phyloP scores from a whole-genome alignment of 2,329 filamentous ascomycete species.

The Cephalotrichum gorgonifer region DNA sequence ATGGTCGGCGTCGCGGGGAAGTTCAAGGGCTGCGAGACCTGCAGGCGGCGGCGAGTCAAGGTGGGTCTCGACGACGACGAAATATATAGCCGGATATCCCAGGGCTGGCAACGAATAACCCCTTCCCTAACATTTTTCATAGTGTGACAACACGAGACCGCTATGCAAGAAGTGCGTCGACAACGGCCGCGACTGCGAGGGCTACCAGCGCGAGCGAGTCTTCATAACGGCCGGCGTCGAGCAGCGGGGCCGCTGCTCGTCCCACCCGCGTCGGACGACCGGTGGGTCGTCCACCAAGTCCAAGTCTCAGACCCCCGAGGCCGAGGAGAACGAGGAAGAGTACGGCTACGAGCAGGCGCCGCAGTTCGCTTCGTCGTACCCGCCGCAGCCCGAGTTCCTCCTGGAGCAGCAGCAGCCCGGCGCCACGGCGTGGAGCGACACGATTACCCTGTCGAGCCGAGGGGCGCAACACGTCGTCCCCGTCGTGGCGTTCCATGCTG shows the following conservation, averaged over 20 bases:
- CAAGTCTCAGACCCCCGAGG: slow-evolving; percentile 10
- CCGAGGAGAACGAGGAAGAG: no score
- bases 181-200: slow-evolving; percentile 46
- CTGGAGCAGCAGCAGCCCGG: slow-evolving; percentile 22
- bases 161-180: slow-evolving; percentile 49
- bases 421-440: slow-evolving; percentile 39
- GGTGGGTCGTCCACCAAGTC: slow-evolving; percentile 9
- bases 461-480: slow-evolving; percentile 25
- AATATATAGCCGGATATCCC: no score
- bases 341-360: slow-evolving; percentile 15
- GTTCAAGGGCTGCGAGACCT: slow-evolving; percentile 55
- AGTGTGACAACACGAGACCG: slow-evolving; percentile 54
- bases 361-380: slow-evolving; percentile 17
- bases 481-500: slow-evolving; percentile 32
- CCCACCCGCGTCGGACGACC: slow-evolving; percentile 34
- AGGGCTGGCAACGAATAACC: no score
- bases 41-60: slow-evolving; percentile 47
- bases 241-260: slow-evolving; percentile 44
- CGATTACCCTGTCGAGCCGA: slow-evolving; percentile 25
- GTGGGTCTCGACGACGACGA: slow-evolving; percentile 27
- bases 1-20: slow-evolving; percentile 56
- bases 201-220: slow-evolving; percentile 51
- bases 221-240: slow-evolving; percentile 53
- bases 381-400: slow-evolving; percentile 3
- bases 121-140: no score